A percentile compares a stretch with the other conserved stretches of the same genome.
Evolutionary conservation across 306 rosid species (phyloP).

Genomic region (Malus sylvestris): DNA sequence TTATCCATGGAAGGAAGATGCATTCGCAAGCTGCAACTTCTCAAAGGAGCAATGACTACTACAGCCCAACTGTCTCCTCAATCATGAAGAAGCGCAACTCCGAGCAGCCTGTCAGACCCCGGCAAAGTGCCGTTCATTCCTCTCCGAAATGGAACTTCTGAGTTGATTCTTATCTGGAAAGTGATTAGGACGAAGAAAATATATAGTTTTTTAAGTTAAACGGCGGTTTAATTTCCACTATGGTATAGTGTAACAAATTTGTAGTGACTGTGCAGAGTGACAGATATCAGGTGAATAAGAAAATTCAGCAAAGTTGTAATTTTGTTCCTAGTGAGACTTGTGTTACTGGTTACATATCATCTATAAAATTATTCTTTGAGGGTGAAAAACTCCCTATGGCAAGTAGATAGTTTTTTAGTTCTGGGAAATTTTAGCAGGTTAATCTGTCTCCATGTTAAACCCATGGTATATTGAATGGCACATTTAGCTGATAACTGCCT

Average conservation of each 20-base stretch:
- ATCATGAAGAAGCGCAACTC: constrained; percentile 79
- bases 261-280: constrained; percentile 37
- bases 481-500: not conserved
- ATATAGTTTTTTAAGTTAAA: constrained; percentile 29
- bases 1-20: constrained; percentile 70
- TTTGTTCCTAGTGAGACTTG: constrained; percentile 6
- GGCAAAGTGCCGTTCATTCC: constrained; percentile 74
- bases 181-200: constrained; percentile 20
- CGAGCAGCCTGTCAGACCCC: constrained; percentile 55
- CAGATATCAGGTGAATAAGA: constrained; percentile 48
- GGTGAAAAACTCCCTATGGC: not conserved
- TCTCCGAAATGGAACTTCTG: constrained; percentile 89
- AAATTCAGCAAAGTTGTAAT: constrained; percentile 34
- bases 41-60: constrained; percentile 87
- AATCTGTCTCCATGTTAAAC: not conserved
- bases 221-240: constrained; percentile 25
- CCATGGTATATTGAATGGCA: not conserved
- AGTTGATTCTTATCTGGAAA: constrained; percentile 23
- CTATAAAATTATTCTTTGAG: not conserved
- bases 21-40: constrained; percentile 88
- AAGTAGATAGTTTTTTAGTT: not conserved
- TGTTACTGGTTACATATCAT: not conserved
- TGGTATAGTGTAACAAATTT: constrained; percentile 34
- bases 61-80: constrained; percentile 87
- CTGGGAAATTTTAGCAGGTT: not conserved